phyloP scores from a whole-genome alignment of 106 monocot genomes.

The Dendrobium catenatum region DNA sequence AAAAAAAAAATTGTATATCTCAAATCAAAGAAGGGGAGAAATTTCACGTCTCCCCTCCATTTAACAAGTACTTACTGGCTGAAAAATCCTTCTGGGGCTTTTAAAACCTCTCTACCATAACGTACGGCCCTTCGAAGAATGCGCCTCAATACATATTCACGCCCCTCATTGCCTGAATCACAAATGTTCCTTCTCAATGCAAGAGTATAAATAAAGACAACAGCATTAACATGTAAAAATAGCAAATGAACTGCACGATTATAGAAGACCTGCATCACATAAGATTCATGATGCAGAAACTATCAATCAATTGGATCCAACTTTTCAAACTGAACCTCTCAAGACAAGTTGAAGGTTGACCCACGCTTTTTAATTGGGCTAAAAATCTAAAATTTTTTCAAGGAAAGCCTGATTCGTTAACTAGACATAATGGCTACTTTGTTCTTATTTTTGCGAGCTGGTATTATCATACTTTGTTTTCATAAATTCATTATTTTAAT shows the following conservation, averaged over 20 bases:
- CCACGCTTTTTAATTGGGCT: not conserved
- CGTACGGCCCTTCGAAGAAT: constrained; percentile 92
- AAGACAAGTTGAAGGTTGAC: not conserved
- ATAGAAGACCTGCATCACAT: not conserved
- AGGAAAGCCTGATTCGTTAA: not conserved
- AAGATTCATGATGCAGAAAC: not conserved
- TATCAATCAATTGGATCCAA: not conserved
- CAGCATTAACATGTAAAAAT: not conserved
- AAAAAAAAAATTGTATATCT: not conserved
- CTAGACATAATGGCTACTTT: not conserved
- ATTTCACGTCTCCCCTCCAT: not conserved
- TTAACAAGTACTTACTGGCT: constrained; percentile 35
- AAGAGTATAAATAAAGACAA: not conserved
- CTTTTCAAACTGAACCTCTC: not conserved
- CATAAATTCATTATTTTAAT: not conserved
- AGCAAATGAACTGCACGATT: not conserved
- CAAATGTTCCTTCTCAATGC: not conserved
- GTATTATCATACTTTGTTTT: not conserved
- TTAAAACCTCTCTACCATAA: constrained; percentile 76
- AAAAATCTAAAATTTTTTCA: not conserved
- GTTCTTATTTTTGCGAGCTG: not conserved
- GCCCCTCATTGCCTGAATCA: constrained; percentile 68
- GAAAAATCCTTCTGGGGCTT: constrained; percentile 77
- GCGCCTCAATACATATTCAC: constrained; percentile 84
- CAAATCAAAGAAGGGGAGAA: not conserved